Base-by-base conservation (phyloP, 306 rosid species). In the Acmispon strigosus region DNA sequence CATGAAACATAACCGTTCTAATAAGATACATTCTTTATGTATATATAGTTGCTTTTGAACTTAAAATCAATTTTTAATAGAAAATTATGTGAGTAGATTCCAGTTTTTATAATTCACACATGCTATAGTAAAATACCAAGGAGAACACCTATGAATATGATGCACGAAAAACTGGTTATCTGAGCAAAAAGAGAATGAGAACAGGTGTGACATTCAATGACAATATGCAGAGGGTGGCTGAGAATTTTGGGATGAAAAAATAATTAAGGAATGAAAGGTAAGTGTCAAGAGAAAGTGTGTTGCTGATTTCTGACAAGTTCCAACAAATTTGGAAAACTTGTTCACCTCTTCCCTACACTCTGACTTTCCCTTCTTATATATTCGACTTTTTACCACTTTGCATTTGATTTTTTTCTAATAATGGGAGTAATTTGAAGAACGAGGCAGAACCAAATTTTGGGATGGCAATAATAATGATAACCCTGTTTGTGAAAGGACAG, bases 301-400 rank as follows among this genome's bases (percentile, higher is more conserved):
- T 1, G 34, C 41, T 41, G 16, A 39, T 41, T 15, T 53, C 48
- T 58, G 75, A 76, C 62, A 67, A 48, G 7, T 66, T 48, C 20
- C 56, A 68, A 61, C 71, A 76, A 60, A 69, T 77, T 19, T 52
- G 61, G 81, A 70, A 70, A 62, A 77, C 75, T 53, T 4, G 15
- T 61, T 43, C 51, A 41, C 72, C 62, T 60, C 3, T 68, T 60
- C 32, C 57, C 44, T 41, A 20, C 50, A 39, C 70, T 15, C 6
- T 60, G 12, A 9, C 7, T 16, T 24, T 7, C 17, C 48, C 9
- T 29, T 22, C 0, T 3, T 6, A 22, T 6, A 5, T 6, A 3
- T 51, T 10, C 17, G 34, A 5, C 16, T 27, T 27, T 27, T 27
- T 27, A 27, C 32, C 32, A 27, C 32, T 39, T 13, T 47, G 1